A percentile compares a stretch with the other conserved stretches of the same genome.
phyloP scores from a whole-genome alignment of 2,329 filamentous ascomycete species.

The Emmonsiellopsis sp. region DNA sequence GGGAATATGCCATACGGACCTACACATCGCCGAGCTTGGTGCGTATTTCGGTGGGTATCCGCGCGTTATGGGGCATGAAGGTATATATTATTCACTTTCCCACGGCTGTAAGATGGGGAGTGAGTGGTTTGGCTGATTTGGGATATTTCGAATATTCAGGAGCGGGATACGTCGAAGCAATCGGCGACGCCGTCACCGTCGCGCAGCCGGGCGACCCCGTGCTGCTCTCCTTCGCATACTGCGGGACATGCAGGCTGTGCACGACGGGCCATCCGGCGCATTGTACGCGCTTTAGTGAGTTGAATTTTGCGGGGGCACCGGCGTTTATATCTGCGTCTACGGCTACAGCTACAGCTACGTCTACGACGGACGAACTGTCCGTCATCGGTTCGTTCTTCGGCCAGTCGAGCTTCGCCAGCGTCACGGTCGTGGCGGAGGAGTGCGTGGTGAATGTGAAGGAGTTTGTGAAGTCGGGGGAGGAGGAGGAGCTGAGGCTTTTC shows the following conservation, averaged over 20 bases:
- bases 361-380: conserved; percentile 1
- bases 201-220: conserved; percentile 39
- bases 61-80: conserved; percentile 15
- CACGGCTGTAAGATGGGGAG: no score
- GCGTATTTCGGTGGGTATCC: conserved; percentile 9
- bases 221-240: conserved; percentile 15
- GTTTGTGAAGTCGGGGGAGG: conserved; percentile 12
- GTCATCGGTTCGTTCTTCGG: conserved; percentile 26
- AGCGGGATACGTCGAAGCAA: conserved; percentile 40
- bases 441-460: conserved; percentile 18
- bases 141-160: conserved; percentile 19
- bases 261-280: conserved; percentile 11
- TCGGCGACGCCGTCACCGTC: conserved; percentile 33
- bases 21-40: conserved; percentile 18
- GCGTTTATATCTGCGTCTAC: conserved; percentile 4
- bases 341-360: not conserved
- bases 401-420: conserved; percentile 26
- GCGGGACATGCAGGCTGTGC: conserved; percentile 13
- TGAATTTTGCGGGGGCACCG: conserved; percentile 12
- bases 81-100: conserved; percentile 3
- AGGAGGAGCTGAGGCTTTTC: conserved; percentile 14
- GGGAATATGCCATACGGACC: conserved; percentile 27
- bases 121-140: not conserved
- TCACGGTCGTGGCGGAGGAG: conserved; percentile 19
- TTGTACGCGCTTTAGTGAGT: conserved; percentile 7